Evolutionary conservation across 169 alveolate species (phyloP), one percentile per base, ranked within the genome.

Genomic region (Eimeria brunetti): DNA sequence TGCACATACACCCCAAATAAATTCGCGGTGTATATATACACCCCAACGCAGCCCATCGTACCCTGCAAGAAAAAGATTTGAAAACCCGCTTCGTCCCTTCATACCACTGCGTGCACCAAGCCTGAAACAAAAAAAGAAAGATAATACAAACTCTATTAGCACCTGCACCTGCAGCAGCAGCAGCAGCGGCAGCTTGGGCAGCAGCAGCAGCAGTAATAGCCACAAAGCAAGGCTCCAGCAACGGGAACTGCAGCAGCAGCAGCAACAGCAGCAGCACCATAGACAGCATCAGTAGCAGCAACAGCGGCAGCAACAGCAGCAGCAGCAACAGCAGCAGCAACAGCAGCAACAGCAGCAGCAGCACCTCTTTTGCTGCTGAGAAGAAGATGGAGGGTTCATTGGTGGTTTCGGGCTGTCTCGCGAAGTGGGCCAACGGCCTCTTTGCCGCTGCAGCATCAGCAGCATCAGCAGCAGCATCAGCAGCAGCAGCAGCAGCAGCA

Each of bases 81-180:
- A 76, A 76, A 3, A 76, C 86, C 38, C 86, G 86, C 86, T 76
- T 76, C 58, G 86, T 33, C 46, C 86, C 86, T 46, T 76, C 86
- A 46, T 76, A 76, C 86, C 86, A 76, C 86, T 76, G 86, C 51
- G 86, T 76, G 30, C 86, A 76, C 86, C 86, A 76, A 16, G 86
- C 86, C 86, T 76, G 58, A 5, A 41, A 41, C 1, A 76, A 69
- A 38, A 69, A 33, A 69, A 69, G 22, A 33, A n/a, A 69, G 22
- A 12, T 8, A n/a, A 69, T 6, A n/a, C 36, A 30, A 6, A 69
- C 7, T 16, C 14, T 22, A 38, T 16, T 41, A 69, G 81, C 49
- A 69, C 44, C 67, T 2, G 67, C 67, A 58, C n/a, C 67, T 12
- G 18, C 67, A 51, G 58, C 58, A 51, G 58, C 58, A 51, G 12